Conservation (phyloP, 2,329 filamentous ascomycete genomes). For the Periconia sp. region DNA sequence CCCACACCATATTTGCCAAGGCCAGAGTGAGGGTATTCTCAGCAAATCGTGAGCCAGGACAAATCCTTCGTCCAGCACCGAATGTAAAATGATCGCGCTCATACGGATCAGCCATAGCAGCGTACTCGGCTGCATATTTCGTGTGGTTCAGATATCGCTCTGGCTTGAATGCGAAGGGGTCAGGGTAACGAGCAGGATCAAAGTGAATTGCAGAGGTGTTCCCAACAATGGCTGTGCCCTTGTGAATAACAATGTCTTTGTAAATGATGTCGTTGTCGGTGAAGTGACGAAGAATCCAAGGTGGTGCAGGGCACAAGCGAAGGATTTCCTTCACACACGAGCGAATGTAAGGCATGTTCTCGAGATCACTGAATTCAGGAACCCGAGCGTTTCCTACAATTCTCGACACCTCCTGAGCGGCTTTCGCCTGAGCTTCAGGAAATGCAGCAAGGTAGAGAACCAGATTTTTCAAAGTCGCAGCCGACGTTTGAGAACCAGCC, state of each 20-base stretch:
- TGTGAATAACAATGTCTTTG: conserved; percentile 48
- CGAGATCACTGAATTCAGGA: conserved; percentile 48
- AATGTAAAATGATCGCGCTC: conserved; percentile 41
- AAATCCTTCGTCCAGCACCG: conserved; percentile 48
- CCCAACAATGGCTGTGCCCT: conserved; percentile 38
- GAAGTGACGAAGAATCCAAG: conserved; percentile 39
- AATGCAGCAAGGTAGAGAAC: conserved; percentile 33
- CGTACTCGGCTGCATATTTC: conserved; percentile 33
- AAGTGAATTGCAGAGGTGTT: conserved; percentile 39
- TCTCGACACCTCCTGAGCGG: conserved; percentile 23
- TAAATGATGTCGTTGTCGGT: conserved; percentile 42
- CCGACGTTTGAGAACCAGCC: conserved; percentile 45
- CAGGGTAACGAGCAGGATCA: conserved; percentile 37
- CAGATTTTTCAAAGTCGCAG: conserved; percentile 38
- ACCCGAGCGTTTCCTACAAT: conserved; percentile 18
- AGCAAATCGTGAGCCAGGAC: conserved; percentile 47
- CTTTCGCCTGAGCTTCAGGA: conserved; percentile 18
- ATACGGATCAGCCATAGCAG: conserved; percentile 36
- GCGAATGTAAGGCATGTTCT: conserved; percentile 42
- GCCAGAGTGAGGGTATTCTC: conserved; percentile 47
- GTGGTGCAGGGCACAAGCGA: conserved; percentile 37
- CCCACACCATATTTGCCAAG: conserved; percentile 51
- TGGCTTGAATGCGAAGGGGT: conserved; percentile 47
- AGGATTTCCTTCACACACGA: conserved; percentile 49
- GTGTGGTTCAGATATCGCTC: conserved; percentile 45